These are phyloP conservation scores for Barnettozyma hawaiiensis DNA, from an alignment of 1,139 yeast genomes.

Conservation along the genomic window DNA sequence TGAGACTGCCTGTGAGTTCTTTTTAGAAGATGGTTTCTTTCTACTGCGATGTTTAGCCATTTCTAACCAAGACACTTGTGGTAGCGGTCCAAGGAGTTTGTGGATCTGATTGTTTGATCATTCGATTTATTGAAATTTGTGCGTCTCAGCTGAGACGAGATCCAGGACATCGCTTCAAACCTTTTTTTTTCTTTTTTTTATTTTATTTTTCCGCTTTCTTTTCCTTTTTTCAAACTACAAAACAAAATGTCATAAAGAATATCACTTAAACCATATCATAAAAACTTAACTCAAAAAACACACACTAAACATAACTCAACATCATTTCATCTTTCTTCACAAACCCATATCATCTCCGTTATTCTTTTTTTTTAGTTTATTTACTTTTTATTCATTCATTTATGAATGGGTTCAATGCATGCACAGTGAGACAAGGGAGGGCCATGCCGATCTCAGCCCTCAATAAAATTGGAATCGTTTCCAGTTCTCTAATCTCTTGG, in stretches of 20 bases:
- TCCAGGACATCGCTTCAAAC: slow-evolving; percentile 1
- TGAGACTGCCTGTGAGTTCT: not conserved
- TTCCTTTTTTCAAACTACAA: too few relatives aligned
- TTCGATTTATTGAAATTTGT: slow-evolving; percentile 1
- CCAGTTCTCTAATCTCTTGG: slow-evolving; percentile 77
- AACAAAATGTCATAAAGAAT: not conserved
- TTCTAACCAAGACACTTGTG: not conserved
- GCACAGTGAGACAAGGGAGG: slow-evolving; percentile 87
- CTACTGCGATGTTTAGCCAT: slow-evolving; percentile 5
- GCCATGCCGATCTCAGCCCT: slow-evolving; percentile 95
- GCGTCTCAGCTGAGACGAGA: not conserved
- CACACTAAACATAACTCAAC: too few relatives aligned
- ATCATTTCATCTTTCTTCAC: not conserved
- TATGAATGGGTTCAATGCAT: slow-evolving; percentile 84
- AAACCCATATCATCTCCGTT: not conserved
- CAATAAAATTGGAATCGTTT: slow-evolving; percentile 75
- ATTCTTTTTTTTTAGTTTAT: not conserved
- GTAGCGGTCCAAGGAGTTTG: too few relatives aligned
- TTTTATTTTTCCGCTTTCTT: too few relatives aligned
- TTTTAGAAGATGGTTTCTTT: slow-evolving; percentile 3
- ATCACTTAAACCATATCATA: not conserved
- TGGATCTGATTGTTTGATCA: slow-evolving; percentile 1
- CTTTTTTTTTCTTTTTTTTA: too few relatives aligned
- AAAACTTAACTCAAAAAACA: not conserved
- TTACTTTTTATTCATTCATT: slow-evolving; percentile 9